A percentile compares a stretch with the other conserved stretches of the same genome.
Conservation (phyloP, 768 basidiomycete genomes). For the Sutorius australiensis region DNA sequence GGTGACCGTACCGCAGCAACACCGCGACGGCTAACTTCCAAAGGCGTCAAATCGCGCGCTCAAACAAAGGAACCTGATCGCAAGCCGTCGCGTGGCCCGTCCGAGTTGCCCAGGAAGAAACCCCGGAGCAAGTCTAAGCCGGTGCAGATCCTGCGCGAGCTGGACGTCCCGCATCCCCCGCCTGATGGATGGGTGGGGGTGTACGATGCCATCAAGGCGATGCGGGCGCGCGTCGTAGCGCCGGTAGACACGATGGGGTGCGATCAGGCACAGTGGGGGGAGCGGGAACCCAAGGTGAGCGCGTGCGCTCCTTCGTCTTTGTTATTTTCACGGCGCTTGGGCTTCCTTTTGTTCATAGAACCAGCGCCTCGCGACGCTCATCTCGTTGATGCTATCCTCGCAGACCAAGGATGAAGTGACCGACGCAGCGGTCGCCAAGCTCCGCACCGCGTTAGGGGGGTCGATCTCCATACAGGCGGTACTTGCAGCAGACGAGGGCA, state of each 20-base stretch:
- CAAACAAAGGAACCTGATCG: background rate
- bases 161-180: slow-evolving; percentile 61
- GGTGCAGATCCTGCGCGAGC: slow-evolving; percentile 48
- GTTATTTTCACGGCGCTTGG: background rate
- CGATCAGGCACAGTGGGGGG: slow-evolving; percentile 60
- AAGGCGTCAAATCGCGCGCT: background rate
- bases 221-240: slow-evolving; percentile 68
- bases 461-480: slow-evolving; percentile 73
- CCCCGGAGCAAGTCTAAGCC: slow-evolving; percentile 54
- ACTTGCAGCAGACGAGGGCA: slow-evolving; percentile 53
- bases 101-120: slow-evolving; percentile 8
- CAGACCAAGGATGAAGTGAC: slow-evolving; percentile 95
- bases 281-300: slow-evolving; percentile 61
- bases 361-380: slow-evolving; percentile 75
- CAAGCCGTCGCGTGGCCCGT: background rate
- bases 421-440: slow-evolving; percentile 69
- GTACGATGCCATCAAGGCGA: slow-evolving; percentile 69
- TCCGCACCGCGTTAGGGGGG: slow-evolving; percentile 72
- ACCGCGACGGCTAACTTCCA: no score
- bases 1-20: background rate
- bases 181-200: slow-evolving; percentile 65
- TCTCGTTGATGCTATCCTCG: slow-evolving; percentile 92
- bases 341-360: slow-evolving; percentile 44
- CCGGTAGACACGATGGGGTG: slow-evolving; percentile 96
- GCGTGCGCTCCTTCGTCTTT: background rate